These are phyloP conservation scores for Claviceps sp. DNA, from an alignment of 2,329 filamentous ascomycete genomes.

Conservation along the genomic window DNA sequence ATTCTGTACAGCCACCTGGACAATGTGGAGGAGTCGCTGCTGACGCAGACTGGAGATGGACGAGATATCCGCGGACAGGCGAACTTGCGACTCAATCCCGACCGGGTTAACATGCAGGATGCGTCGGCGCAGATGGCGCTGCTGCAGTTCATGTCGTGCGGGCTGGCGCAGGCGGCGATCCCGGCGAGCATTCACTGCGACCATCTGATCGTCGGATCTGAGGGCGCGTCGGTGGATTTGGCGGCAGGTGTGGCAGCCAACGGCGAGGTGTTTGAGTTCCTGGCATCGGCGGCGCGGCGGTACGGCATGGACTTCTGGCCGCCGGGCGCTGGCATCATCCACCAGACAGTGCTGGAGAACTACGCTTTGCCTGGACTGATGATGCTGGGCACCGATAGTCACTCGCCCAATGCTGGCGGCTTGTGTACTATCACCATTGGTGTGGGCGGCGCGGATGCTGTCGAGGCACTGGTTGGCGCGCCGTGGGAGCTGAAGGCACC, in stretches of 20 bases:
- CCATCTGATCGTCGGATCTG: constrained; percentile 94
- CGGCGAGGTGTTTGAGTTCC: constrained; percentile 93
- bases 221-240: constrained; percentile 76
- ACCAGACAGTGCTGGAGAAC: constrained; percentile 96
- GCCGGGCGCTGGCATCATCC: constrained; percentile 86
- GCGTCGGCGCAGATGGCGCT: constrained; percentile 97
- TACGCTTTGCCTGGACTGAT: constrained; percentile 94
- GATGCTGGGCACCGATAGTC: constrained; percentile 97
- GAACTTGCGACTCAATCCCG: constrained; percentile 92
- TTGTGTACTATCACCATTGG: constrained; percentile 89
- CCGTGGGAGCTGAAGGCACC: constrained; percentile 97
- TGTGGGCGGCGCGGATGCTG: constrained; percentile 91
- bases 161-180: constrained; percentile 75
- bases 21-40: constrained; percentile 75
- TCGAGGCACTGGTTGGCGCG: constrained; percentile 89
- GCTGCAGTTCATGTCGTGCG: constrained; percentile 96
- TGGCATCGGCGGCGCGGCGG: constrained; percentile 81
- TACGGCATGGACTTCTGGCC: constrained; percentile 96
- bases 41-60: constrained; percentile 73
- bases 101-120: constrained; percentile 98
- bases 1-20: constrained; percentile 94
- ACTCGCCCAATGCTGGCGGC: constrained; percentile 94
- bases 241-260: constrained; percentile 78
- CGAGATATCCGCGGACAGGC: constrained; percentile 71
- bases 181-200: constrained; percentile 98